Evolutionary conservation across 202 grass and related monocot species (phyloP).

Genomic region (Musa balbisiana): DNA sequence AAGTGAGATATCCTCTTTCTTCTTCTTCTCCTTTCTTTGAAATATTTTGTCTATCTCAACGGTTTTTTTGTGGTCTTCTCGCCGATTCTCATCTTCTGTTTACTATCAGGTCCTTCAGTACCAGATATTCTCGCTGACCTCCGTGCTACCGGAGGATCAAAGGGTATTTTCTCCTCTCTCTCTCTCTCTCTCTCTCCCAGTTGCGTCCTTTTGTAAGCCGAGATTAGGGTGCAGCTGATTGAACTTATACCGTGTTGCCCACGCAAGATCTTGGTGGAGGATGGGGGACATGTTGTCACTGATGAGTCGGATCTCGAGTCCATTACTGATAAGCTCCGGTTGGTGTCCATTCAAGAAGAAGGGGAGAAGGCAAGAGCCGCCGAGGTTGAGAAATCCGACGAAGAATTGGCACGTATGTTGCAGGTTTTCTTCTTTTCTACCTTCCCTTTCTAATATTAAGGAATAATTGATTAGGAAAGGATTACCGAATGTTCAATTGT

Average conservation of each 20-base stretch:
- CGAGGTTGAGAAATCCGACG: slow-evolving; percentile 39
- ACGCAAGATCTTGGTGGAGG: slow-evolving; percentile 61
- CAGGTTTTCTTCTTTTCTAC: slow-evolving; percentile 34
- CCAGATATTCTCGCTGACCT: slow-evolving; percentile 89
- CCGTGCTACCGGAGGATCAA: slow-evolving; percentile 70
- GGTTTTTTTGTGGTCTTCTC: not conserved
- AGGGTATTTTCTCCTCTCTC: slow-evolving; percentile 34
- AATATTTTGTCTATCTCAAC: not conserved
- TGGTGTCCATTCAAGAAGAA: slow-evolving; percentile 18
- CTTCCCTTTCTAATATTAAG: not conserved
- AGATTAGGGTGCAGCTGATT: not conserved
- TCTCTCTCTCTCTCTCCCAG: too few species aligned
- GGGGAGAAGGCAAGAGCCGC: slow-evolving; percentile 6
- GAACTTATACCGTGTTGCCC: not conserved
- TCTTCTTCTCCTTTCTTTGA: not conserved
- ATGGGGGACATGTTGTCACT: slow-evolving; percentile 35
- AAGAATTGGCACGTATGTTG: slow-evolving; percentile 64
- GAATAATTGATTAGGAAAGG: not conserved
- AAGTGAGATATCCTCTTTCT: slow-evolving; percentile 23
- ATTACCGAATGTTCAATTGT: not conserved
- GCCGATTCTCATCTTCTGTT: not conserved
- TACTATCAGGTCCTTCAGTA: slow-evolving; percentile 40
- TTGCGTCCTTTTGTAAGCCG: too few species aligned
- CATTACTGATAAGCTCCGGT: slow-evolving; percentile 34
- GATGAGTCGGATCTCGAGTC: slow-evolving; percentile 50